These are phyloP conservation scores for Pleurotus tuber-regium DNA, from an alignment of 768 basidiomycete species.

Conservation along the genomic window DNA sequence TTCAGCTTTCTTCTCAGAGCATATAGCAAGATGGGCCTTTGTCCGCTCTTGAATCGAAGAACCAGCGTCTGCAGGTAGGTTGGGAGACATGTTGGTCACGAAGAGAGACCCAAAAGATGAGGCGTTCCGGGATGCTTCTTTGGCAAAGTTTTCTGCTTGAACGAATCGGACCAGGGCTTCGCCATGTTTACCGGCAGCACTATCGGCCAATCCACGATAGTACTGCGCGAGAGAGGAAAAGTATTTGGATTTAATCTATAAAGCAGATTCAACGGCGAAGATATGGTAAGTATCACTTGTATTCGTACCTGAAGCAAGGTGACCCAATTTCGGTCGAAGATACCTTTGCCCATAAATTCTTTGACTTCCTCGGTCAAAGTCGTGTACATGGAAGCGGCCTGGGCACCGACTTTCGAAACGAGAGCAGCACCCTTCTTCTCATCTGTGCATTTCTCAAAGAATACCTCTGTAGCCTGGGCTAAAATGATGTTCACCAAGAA, in stretches of 20 bases:
- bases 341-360: slow-evolving; percentile 94
- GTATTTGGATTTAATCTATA: slow-evolving; percentile 87
- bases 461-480: slow-evolving; percentile 94
- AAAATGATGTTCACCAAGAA: slow-evolving; percentile 85
- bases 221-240: slow-evolving; percentile 86
- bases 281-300: neutral
- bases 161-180: slow-evolving; percentile 79
- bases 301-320: slow-evolving; percentile 70
- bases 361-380: slow-evolving; percentile 88
- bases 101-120: slow-evolving; percentile 70
- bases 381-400: slow-evolving; percentile 79
- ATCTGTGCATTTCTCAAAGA: slow-evolving; percentile 90
- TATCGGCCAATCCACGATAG: slow-evolving; percentile 80
- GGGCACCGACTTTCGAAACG: slow-evolving; percentile 80
- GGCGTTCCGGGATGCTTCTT: slow-evolving; percentile 76
- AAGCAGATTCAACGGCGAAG: slow-evolving; percentile 7
- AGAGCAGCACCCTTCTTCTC: slow-evolving; percentile 85
- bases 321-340: slow-evolving; percentile 94
- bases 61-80: slow-evolving; percentile 84
- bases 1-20: slow-evolving; percentile 70
- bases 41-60: slow-evolving; percentile 77
- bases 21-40: slow-evolving; percentile 77
- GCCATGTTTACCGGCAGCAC: slow-evolving; percentile 75
- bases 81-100: slow-evolving; percentile 69
- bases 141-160: slow-evolving; percentile 74